Evolutionary conservation across 1,284 basidiomycete species (phyloP).

Genomic region (Pyrrhoderma lamaoense): DNA sequence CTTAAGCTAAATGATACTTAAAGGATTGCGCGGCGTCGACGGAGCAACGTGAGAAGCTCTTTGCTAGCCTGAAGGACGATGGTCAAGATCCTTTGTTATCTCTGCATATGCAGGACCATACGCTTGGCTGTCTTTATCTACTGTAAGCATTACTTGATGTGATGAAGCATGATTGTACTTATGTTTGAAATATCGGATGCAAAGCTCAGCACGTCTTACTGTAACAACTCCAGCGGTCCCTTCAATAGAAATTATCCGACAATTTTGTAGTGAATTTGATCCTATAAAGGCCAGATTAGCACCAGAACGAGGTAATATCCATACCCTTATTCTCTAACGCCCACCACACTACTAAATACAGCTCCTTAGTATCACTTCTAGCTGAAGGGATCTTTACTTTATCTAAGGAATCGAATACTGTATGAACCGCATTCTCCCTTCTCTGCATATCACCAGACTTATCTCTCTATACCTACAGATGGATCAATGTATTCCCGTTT

Average conservation of each 20-base stretch:
- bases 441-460: not conserved
- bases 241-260: constrained; percentile 37
- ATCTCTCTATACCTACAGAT: constrained; percentile 25
- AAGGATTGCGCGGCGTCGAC: not conserved
- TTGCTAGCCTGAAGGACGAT: constrained; percentile 12
- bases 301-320: constrained; percentile 53
- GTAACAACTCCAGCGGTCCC: constrained; percentile 28
- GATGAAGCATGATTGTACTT: too few relatives aligned
- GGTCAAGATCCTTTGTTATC: constrained; percentile 47
- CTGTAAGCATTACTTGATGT: constrained; percentile 58
- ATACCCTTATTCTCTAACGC: not conserved
- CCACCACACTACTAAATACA: not conserved
- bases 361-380: constrained; percentile 27
- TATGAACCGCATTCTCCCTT: not conserved
- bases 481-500: constrained; percentile 46
- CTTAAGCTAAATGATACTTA: constrained; percentile 2
- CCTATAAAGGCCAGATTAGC: constrained; percentile 54
- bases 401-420: constrained; percentile 9
- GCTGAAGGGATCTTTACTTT: constrained; percentile 30
- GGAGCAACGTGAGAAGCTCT: constrained; percentile 15
- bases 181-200: too few relatives aligned
- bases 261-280: constrained; percentile 52
- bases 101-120: constrained; percentile 47
- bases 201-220: constrained; percentile 35
- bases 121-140: constrained; percentile 60